These are phyloP conservation scores for Fragaria ananassa DNA, from an alignment of 306 rosid species.

Conservation along the genomic window DNA sequence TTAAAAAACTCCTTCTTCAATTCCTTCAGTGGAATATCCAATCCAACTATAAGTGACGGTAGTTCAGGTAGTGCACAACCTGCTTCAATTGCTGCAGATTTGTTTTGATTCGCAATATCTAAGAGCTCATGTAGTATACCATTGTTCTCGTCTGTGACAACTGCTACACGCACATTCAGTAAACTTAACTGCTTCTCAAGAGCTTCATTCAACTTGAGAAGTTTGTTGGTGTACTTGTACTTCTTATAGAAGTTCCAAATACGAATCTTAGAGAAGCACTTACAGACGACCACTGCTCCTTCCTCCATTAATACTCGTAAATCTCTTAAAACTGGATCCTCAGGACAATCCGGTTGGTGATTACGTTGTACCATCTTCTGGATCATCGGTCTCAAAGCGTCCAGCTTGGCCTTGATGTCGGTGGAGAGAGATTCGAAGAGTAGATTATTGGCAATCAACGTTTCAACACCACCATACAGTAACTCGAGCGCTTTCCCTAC, in stretches of 20 bases:
- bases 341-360: background rate
- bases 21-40: conserved; percentile 41
- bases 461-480: background rate
- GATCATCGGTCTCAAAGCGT: background rate
- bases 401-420: background rate
- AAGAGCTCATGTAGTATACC: background rate
- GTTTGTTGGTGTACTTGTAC: background rate
- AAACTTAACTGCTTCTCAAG: background rate
- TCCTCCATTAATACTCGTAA: background rate
- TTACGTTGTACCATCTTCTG: background rate
- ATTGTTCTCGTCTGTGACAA: background rate
- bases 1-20: conserved; percentile 37
- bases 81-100: background rate
- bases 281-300: background rate
- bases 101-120: background rate
- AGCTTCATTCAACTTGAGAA: background rate
- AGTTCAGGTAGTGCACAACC: background rate
- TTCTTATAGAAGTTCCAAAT: background rate
- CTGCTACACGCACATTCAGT: background rate
- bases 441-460: background rate
- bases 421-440: background rate
- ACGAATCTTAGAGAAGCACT: background rate
- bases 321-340: background rate
- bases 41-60: conserved; percentile 24
- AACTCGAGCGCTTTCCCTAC: background rate